Evolutionary conservation across 768 basidiomycete species (phyloP).

Genomic region (Pholiota microspora): DNA sequence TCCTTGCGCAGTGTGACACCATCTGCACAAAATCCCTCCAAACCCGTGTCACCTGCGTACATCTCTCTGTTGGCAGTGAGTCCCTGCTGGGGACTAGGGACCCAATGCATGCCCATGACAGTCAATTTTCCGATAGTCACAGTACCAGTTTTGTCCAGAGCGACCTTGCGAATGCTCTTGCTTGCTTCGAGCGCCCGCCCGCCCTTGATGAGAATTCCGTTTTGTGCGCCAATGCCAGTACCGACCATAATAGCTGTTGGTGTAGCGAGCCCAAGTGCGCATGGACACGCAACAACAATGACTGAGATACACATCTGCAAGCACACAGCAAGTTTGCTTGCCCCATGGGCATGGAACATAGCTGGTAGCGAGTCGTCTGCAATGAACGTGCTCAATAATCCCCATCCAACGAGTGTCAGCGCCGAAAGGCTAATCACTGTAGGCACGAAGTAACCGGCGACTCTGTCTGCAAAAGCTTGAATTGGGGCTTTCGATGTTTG

Average conservation of each 20-base stretch:
- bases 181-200: conserved; percentile 93
- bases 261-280: conserved; percentile 92
- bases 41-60: conserved; percentile 40
- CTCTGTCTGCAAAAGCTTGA: conserved; percentile 92
- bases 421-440: conserved; percentile 80
- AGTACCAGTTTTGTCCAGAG: conserved; percentile 97
- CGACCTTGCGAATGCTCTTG: conserved; percentile 73
- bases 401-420: conserved; percentile 83
- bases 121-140: conserved; percentile 93
- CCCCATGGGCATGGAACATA: conserved; percentile 84
- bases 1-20: conserved; percentile 56
- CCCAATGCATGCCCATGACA: conserved; percentile 80
- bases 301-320: conserved; percentile 97
- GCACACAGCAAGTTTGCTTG: conserved; percentile 86
- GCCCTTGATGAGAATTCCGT: conserved; percentile 98
- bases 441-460: conserved; percentile 96
- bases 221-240: conserved; percentile 93
- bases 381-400: conserved; percentile 63
- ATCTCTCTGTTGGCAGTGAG: conserved; percentile 31
- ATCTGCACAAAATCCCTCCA: conserved; percentile 55
- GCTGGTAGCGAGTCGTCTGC: conserved; percentile 62
- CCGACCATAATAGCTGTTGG: conserved; percentile 99
- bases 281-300: conserved; percentile 97
- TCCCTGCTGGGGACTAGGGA: conserved; percentile 27
- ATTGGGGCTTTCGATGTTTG: conserved; percentile 98